Conservation (phyloP, 805 yeast genomes). For the Yarrowia phangngaensis region DNA sequence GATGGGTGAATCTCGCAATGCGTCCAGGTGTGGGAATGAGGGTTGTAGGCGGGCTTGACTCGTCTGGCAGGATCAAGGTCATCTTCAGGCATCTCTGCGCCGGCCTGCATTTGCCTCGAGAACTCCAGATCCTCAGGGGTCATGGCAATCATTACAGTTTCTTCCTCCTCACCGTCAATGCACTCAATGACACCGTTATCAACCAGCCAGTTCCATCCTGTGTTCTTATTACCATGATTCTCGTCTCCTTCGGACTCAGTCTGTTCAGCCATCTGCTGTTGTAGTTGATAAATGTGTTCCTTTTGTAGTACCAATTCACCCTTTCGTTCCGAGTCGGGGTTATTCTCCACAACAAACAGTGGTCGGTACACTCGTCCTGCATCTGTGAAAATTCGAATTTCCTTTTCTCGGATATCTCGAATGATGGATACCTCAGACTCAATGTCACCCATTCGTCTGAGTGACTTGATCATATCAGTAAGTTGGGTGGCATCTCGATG, state of each 20-base stretch:
- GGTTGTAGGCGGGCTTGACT: conserved; percentile 63
- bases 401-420: conserved; percentile 94
- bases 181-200: conserved; percentile 89
- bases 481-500: conserved; percentile 94
- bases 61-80: conserved; percentile 74
- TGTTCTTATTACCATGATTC: conserved; percentile 48
- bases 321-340: conserved; percentile 47
- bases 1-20: conserved; percentile 99
- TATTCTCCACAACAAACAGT: conserved; percentile 84
- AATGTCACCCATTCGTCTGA: conserved; percentile 93
- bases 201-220: conserved; percentile 80
- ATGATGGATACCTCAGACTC: conserved; percentile 95
- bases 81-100: conserved; percentile 42
- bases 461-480: conserved; percentile 82
- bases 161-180: conserved; percentile 98
- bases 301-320: conserved; percentile 82
- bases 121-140: conserved; percentile 93
- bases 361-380: conserved; percentile 99
- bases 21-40: conserved; percentile 79
- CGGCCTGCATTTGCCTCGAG: conserved; percentile 44
- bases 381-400: conserved; percentile 92
- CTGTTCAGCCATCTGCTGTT: conserved; percentile 43
- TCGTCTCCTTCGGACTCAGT: conserved; percentile 44
- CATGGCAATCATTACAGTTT: conserved; percentile 97
- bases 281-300: conserved; percentile 72